phyloP scores from a whole-genome alignment of 116 monocot genomes.

The Trichopus zeylanicus region DNA sequence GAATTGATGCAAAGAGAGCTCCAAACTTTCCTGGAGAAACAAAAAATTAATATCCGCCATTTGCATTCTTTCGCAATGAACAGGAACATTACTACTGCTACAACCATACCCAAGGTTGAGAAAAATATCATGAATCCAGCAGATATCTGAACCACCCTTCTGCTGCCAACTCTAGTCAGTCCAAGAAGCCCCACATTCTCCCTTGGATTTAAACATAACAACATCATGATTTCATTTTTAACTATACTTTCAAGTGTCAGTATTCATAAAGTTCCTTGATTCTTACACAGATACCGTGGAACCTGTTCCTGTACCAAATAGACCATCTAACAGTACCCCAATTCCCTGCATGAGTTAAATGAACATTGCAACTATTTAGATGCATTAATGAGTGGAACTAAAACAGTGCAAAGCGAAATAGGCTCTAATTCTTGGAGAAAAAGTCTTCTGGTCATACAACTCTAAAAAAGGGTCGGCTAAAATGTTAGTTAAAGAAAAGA shows the following conservation, averaged over 20 bases:
- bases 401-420: too few relatives aligned
- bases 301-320: constrained; percentile 72
- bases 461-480: too few relatives aligned
- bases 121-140: constrained; percentile 95
- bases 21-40: constrained; percentile 69
- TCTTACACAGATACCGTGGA: constrained; percentile 92
- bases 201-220: constrained; percentile 36
- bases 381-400: too few relatives aligned
- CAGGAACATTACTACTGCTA: not conserved
- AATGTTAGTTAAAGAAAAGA: too few relatives aligned
- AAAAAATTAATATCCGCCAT: constrained; percentile 1
- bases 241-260: not conserved
- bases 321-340: constrained; percentile 62
- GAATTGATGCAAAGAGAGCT: constrained; percentile 76
- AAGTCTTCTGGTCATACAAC: too few relatives aligned
- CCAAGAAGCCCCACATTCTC: constrained; percentile 92
- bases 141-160: constrained; percentile 81
- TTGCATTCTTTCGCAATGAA: not conserved
- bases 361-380: too few relatives aligned
- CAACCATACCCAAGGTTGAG: constrained; percentile 46
- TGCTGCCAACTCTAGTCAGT: constrained; percentile 74
- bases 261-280: not conserved
- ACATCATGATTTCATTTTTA: constrained; percentile 6
- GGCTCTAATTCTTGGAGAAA: too few relatives aligned
- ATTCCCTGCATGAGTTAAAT: constrained; percentile 44